These are phyloP conservation scores for Lentinula novae-zelandiae DNA, from an alignment of 1,284 basidiomycete genomes.

Conservation along the genomic window DNA sequence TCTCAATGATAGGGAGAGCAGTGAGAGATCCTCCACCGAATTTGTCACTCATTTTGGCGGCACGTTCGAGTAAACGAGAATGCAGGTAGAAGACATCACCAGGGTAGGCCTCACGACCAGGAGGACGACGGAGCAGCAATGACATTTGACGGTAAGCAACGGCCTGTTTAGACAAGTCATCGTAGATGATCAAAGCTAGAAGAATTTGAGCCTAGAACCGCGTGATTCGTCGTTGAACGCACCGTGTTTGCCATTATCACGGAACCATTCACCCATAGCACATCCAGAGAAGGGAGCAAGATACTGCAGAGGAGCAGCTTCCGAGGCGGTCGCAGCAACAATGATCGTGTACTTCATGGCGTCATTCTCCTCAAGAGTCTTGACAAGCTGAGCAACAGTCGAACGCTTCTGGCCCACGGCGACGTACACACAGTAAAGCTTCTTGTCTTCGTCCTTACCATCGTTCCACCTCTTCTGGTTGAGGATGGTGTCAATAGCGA, in stretches of 20 bases:
- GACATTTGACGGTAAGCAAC: slow-evolving; percentile 99
- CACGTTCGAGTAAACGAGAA: slow-evolving; percentile 99
- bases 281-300: slow-evolving; percentile 99
- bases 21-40: slow-evolving; percentile 98
- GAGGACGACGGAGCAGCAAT: slow-evolving; percentile 97
- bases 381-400: slow-evolving; percentile 98
- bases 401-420: slow-evolving; percentile 99
- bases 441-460: slow-evolving; percentile 92
- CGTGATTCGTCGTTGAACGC: slow-evolving; percentile 21
- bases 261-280: slow-evolving; percentile 99
- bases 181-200: slow-evolving; percentile 94
- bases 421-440: slow-evolving; percentile 99
- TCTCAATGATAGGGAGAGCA: slow-evolving; percentile 99
- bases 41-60: slow-evolving; percentile 99
- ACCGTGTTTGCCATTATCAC: slow-evolving; percentile 97
- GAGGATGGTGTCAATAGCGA: slow-evolving; percentile 99
- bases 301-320: slow-evolving; percentile 98
- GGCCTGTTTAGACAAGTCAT: slow-evolving; percentile 99
- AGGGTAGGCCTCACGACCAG: slow-evolving; percentile 99
- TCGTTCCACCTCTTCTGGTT: slow-evolving; percentile 99
- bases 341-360: slow-evolving; percentile 99
- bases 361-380: slow-evolving; percentile 99
- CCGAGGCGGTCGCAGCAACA: slow-evolving; percentile 97
- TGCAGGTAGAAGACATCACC: slow-evolving; percentile 99
- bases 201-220: slow-evolving; percentile 17